These are phyloP conservation scores for Leccinum pachyderme DNA, from an alignment of 1,284 basidiomycete genomes.

Conservation along the genomic window DNA sequence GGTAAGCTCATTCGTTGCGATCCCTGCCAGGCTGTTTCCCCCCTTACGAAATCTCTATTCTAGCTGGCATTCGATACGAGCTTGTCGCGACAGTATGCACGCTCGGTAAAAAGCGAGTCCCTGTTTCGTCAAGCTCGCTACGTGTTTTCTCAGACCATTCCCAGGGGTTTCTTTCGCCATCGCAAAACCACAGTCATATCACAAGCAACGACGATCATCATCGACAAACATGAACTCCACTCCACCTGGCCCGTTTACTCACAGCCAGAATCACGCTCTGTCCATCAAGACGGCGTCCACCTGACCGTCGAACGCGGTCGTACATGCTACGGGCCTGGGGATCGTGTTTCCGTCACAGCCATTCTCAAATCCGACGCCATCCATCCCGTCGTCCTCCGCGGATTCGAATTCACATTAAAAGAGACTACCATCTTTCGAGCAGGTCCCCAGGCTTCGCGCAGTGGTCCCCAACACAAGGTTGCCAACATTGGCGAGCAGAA, in stretches of 20 bases:
- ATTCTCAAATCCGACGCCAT: constrained; percentile 68
- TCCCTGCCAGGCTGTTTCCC: background rate
- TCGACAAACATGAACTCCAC: constrained; percentile 88
- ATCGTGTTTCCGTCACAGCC: constrained; percentile 71
- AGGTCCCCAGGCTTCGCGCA: constrained; percentile 50
- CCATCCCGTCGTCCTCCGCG: constrained; percentile 64
- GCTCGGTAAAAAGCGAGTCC: constrained; percentile 72
- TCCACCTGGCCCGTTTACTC: constrained; percentile 88
- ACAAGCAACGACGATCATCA: constrained; percentile 64
- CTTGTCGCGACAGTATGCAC: constrained; percentile 80
- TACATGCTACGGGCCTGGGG: constrained; percentile 81
- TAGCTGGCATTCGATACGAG: constrained; percentile 82
- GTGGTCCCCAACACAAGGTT: constrained; percentile 54
- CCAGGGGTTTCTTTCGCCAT: constrained; percentile 71
- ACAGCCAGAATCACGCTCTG: constrained; percentile 71
- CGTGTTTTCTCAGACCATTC: background rate
- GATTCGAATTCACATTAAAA: constrained; percentile 76
- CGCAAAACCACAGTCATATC: constrained; percentile 59
- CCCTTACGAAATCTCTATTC: background rate
- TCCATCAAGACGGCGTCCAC: constrained; percentile 62
- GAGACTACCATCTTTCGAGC: constrained; percentile 71
- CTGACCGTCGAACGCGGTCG: constrained; percentile 72
- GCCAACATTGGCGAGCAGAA: constrained; percentile 61
- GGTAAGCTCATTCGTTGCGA: constrained; percentile 39
- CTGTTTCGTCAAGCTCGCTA: background rate